Evolutionary conservation across 306 rosid species (phyloP).

Genomic region (Prunus mira): DNA sequence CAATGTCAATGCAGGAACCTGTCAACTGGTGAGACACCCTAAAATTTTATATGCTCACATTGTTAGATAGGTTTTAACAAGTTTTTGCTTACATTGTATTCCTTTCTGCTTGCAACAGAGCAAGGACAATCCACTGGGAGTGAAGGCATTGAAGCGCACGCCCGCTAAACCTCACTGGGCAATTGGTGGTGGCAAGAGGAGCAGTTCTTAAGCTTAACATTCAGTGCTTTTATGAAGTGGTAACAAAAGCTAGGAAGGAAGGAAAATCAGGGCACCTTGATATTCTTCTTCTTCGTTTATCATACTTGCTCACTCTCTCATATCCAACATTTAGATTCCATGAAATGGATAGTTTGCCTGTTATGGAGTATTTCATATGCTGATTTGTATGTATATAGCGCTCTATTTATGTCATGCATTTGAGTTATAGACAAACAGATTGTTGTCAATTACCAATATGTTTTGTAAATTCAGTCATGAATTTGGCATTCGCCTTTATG

Average conservation of each 20-base stretch:
- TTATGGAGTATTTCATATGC: slow-evolving; percentile 27
- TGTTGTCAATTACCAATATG: slow-evolving; percentile 23
- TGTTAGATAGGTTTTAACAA: background rate
- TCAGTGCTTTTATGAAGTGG: slow-evolving; percentile 10
- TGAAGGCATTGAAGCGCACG: slow-evolving; percentile 77
- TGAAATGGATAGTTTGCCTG: slow-evolving; percentile 18
- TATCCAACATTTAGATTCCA: slow-evolving; percentile 26
- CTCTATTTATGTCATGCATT: slow-evolving; percentile 36
- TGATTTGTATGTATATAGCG: slow-evolving; percentile 59
- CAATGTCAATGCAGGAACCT: slow-evolving; percentile 46
- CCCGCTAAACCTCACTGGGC: slow-evolving; percentile 57
- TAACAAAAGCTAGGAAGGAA: slow-evolving; percentile 21
- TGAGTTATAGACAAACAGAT: slow-evolving; percentile 1
- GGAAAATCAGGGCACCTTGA: slow-evolving; percentile 24
- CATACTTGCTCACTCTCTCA: slow-evolving; percentile 5
- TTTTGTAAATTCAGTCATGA: slow-evolving; percentile 26
- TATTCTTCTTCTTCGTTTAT: background rate
- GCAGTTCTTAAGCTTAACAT: slow-evolving; percentile 42
- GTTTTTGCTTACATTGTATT: slow-evolving; percentile 10
- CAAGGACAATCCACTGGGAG: slow-evolving; percentile 65
- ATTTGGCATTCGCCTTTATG: slow-evolving; percentile 16
- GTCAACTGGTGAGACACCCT: slow-evolving; percentile 46
- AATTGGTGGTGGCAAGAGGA: slow-evolving; percentile 31
- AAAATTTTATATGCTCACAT: background rate
- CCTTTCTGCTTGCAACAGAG: slow-evolving; percentile 47